A percentile compares a stretch with the other conserved stretches of the same genome.
Conservation (phyloP, 371 early-diverging fungal species). For the Rhizopus delemar region DNA sequence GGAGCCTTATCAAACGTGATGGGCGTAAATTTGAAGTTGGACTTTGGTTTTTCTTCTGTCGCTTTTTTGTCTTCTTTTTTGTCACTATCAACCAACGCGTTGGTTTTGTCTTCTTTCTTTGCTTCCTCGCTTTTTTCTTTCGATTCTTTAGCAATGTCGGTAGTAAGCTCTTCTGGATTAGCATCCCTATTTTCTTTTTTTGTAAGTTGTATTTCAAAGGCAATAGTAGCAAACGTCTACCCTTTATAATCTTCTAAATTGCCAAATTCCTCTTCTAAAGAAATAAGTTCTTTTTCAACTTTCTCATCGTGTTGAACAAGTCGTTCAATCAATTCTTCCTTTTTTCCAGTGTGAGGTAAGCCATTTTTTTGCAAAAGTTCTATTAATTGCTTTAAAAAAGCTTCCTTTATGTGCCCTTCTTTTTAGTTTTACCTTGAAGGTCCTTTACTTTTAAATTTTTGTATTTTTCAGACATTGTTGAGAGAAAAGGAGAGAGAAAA, state of each 20-base stretch:
- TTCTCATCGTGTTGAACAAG: slow-evolving; percentile 59
- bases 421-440: slow-evolving; percentile 47
- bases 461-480: slow-evolving; percentile 45
- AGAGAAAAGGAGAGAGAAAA: not conserved
- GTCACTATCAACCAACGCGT: not conserved
- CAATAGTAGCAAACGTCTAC: not conserved
- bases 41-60: slow-evolving; percentile 8
- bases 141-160: not conserved
- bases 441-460: slow-evolving; percentile 64
- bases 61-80: slow-evolving; percentile 3
- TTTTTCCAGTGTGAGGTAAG: slow-evolving; percentile 63
- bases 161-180: slow-evolving; percentile 1
- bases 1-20: slow-evolving; percentile 37
- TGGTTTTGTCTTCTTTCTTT: not conserved
- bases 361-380: slow-evolving; percentile 62
- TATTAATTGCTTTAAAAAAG: slow-evolving; percentile 3
- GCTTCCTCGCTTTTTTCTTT: not conserved
- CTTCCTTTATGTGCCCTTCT: not conserved
- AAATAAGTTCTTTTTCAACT: slow-evolving; percentile 48
- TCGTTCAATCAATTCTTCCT: slow-evolving; percentile 67
- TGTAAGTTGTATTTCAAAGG: not conserved
- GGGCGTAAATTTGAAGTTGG: slow-evolving; percentile 45
- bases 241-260: slow-evolving; percentile 41
- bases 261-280: slow-evolving; percentile 49
- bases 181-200: slow-evolving; percentile 5